phyloP scores from a whole-genome alignment of 2,329 filamentous ascomycete species.

The Fusarium anthophilum region DNA sequence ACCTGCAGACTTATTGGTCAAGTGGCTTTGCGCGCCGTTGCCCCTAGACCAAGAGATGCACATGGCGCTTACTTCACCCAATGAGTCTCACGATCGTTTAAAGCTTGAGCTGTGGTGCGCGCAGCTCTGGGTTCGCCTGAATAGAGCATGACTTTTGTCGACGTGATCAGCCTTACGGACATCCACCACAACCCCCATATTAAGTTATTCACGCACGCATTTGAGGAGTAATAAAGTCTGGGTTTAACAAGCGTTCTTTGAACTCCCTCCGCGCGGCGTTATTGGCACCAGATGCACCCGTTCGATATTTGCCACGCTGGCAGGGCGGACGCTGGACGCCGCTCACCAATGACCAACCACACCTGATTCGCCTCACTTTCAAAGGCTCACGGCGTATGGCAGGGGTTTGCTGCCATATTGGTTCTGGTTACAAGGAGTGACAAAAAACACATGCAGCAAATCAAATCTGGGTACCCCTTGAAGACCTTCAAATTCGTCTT shows the following conservation, averaged over 20 bases:
- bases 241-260: slow-evolving; percentile 1
- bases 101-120: slow-evolving; percentile 30
- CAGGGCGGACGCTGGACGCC: slow-evolving; percentile 39
- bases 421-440: slow-evolving; percentile 36
- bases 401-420: slow-evolving; percentile 39
- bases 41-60: slow-evolving; percentile 29
- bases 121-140: slow-evolving; percentile 35
- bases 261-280: slow-evolving; percentile 5
- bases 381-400: slow-evolving; percentile 36
- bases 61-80: slow-evolving; percentile 33
- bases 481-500: slow-evolving; percentile 33
- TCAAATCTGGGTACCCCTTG: slow-evolving; percentile 33
- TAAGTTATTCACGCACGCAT: slow-evolving; percentile 6
- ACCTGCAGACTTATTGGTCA: slow-evolving; percentile 16
- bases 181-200: slow-evolving; percentile 7
- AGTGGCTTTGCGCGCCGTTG: slow-evolving; percentile 14
- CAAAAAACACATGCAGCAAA: slow-evolving; percentile 36
- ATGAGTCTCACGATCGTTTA: slow-evolving; percentile 16
- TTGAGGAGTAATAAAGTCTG: slow-evolving; percentile 8
- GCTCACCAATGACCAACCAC: slow-evolving; percentile 41
- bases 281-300: slow-evolving; percentile 33
- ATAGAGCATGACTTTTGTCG: not conserved
- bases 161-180: slow-evolving; percentile 16
- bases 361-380: slow-evolving; percentile 45
- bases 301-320: slow-evolving; percentile 44